A percentile compares a stretch with the other conserved stretches of the same genome.
These are phyloP conservation scores for Hortiboletus campestris DNA, from an alignment of 768 basidiomycete genomes.

Conservation along the genomic window DNA sequence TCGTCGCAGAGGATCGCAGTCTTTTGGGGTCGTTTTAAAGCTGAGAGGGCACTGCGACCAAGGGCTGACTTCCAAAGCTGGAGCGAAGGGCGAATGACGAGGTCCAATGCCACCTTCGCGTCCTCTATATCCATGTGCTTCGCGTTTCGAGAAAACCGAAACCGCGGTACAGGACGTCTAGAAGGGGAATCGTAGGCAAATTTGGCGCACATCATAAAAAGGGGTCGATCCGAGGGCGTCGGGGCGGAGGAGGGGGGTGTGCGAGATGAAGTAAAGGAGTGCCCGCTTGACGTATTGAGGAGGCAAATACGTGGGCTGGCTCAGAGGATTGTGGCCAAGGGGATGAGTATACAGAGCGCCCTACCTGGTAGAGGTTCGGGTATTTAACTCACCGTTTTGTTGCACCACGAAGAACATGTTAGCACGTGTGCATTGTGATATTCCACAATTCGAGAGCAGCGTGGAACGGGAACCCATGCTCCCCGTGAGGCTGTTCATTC, in stretches of 20 bases:
- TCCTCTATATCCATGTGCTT: constrained; percentile 18
- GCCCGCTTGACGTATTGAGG: constrained; percentile 2
- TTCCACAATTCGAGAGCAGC: constrained; percentile 19
- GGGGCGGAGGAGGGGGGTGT: not conserved
- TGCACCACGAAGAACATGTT: constrained; percentile 3
- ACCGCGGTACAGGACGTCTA: constrained; percentile 5
- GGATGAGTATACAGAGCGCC: not conserved
- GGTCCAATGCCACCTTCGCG: constrained; percentile 14
- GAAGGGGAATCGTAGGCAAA: constrained; percentile 6
- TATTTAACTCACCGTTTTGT: constrained; percentile 27
- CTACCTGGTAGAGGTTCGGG: not conserved
- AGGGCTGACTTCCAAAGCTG: constrained; percentile 20
- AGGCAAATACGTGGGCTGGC: constrained; percentile 2
- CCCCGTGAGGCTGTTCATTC: constrained; percentile 19
- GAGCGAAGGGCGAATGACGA: constrained; percentile 25
- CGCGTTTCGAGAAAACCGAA: constrained; percentile 9
- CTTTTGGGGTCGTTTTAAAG: constrained; percentile 10
- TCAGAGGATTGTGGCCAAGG: not conserved
- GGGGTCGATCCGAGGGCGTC: not conserved
- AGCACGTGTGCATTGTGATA: constrained; percentile 22
- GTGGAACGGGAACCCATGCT: constrained; percentile 12
- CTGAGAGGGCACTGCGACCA: constrained; percentile 1
- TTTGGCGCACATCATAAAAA: constrained; percentile 13
- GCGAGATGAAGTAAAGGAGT: not conserved
- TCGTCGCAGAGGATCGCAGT: constrained; percentile 1